Evolutionary conservation across 2,329 filamentous ascomycete genomes (phyloP).

Genomic region (Tolypocladium endophyticum): DNA sequence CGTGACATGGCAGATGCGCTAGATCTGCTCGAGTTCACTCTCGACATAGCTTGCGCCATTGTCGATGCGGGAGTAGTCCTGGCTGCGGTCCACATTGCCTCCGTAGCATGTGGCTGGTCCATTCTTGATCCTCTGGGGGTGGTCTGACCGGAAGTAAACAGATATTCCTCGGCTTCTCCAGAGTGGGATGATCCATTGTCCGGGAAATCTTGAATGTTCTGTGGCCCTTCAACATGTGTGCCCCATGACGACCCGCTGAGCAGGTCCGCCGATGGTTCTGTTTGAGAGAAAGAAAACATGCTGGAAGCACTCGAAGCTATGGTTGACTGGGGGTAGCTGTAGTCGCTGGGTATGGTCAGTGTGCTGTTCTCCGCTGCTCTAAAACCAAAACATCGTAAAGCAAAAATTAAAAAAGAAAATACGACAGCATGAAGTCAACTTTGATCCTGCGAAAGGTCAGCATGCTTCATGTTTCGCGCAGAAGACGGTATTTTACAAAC

Average conservation of each 20-base stretch:
- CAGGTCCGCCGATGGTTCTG: slow-evolving; percentile 48
- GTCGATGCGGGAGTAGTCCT: slow-evolving; percentile 20
- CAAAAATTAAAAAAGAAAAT: slow-evolving; percentile 19
- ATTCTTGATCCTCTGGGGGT: slow-evolving; percentile 38
- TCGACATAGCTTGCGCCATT: slow-evolving; percentile 27
- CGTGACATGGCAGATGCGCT: slow-evolving; percentile 36
- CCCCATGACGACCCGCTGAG: slow-evolving; percentile 45
- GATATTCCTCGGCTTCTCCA: slow-evolving; percentile 44
- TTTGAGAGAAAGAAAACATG: slow-evolving; percentile 49
- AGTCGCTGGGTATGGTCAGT: slow-evolving; percentile 49
- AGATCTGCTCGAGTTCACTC: slow-evolving; percentile 26
- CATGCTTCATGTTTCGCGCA: slow-evolving; percentile 3
- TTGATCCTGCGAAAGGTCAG: slow-evolving; percentile 36
- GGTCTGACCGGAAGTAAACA: slow-evolving; percentile 43
- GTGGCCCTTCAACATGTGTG: slow-evolving; percentile 45
- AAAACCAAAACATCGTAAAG: slow-evolving; percentile 10
- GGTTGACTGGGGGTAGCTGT: slow-evolving; percentile 42
- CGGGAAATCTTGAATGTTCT: slow-evolving; percentile 46
- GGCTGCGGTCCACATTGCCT: slow-evolving; percentile 37
- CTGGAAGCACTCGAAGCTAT: slow-evolving; percentile 37
- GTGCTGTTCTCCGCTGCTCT: slow-evolving; percentile 34
- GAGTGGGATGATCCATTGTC: slow-evolving; percentile 37
- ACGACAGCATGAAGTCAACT: slow-evolving; percentile 39
- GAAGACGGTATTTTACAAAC: slow-evolving; percentile 14
- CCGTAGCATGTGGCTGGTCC: slow-evolving; percentile 34